Percentiles rank a stretch among this genome's conserved stretches.
Evolutionary conservation across 495 filamentous ascomycete species (phyloP).

Genomic region (Xylaria bambusicola): DNA sequence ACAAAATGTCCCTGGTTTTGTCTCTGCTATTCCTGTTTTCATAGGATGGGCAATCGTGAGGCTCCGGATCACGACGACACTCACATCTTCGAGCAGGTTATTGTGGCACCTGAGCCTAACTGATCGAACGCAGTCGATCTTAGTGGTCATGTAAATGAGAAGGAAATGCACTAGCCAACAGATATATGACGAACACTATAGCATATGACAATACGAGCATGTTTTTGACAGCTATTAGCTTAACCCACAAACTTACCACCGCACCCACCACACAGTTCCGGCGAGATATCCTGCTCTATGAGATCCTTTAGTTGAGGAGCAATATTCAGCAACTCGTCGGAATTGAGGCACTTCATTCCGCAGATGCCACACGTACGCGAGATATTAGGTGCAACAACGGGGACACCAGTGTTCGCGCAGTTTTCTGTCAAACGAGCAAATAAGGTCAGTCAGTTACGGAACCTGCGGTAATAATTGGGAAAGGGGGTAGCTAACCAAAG

Average conservation of each 20-base stretch:
- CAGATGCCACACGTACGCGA: slow-evolving; percentile 48
- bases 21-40: too few relatives aligned
- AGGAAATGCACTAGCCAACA: too few relatives aligned
- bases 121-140: too few relatives aligned
- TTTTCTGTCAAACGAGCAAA: slow-evolving; percentile 20
- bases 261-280: slow-evolving; percentile 44
- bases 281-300: slow-evolving; percentile 33
- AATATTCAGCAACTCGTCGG: slow-evolving; percentile 31
- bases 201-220: too few relatives aligned
- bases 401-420: slow-evolving; percentile 45
- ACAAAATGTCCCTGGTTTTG: too few relatives aligned
- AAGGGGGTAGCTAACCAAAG: slow-evolving; percentile 29
- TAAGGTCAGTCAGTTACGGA: not conserved
- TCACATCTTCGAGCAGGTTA: too few relatives aligned
- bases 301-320: slow-evolving; percentile 31
- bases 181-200: too few relatives aligned
- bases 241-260: slow-evolving; percentile 48
- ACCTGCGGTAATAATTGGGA: not conserved
- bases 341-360: slow-evolving; percentile 41
- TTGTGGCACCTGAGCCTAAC: too few relatives aligned
- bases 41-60: too few relatives aligned
- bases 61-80: too few relatives aligned
- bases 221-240: too few relatives aligned
- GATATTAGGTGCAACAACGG: slow-evolving; percentile 45
- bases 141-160: too few relatives aligned